These are phyloP conservation scores for Nectriaceae sp. DNA, from an alignment of 2,329 filamentous ascomycete genomes.

Conservation along the genomic window DNA sequence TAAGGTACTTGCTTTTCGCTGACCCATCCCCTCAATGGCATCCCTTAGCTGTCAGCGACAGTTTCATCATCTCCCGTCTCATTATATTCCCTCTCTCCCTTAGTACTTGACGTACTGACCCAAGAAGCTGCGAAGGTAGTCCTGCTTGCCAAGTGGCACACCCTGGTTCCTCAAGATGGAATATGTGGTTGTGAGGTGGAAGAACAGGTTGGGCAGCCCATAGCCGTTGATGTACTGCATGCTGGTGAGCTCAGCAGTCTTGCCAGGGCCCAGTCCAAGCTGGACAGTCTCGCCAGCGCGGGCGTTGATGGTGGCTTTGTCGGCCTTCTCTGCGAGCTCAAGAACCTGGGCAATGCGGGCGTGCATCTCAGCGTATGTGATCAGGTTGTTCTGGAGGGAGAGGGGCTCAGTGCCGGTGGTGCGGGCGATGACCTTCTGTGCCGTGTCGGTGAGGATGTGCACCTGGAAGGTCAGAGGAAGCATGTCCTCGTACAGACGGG, in stretches of 20 bases:
- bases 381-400: slow-evolving; percentile 28
- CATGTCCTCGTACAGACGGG: slow-evolving; percentile 45
- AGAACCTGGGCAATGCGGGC: slow-evolving; percentile 35
- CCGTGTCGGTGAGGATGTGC: slow-evolving; percentile 30
- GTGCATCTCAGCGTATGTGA: slow-evolving; percentile 37
- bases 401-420: slow-evolving; percentile 33
- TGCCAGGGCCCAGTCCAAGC: slow-evolving; percentile 33
- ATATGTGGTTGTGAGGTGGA: slow-evolving; percentile 63
- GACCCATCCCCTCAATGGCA: no score
- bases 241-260: slow-evolving; percentile 25
- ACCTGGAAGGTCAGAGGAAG: slow-evolving; percentile 45
- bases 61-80: not conserved
- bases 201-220: slow-evolving; percentile 62
- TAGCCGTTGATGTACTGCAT: slow-evolving; percentile 49
- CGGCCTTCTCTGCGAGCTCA: slow-evolving; percentile 33
- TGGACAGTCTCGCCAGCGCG: slow-evolving; percentile 29
- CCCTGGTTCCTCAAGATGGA: slow-evolving; percentile 62
- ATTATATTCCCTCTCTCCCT: not conserved
- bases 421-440: slow-evolving; percentile 36
- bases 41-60: no score
- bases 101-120: slow-evolving; percentile 16
- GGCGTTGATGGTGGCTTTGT: slow-evolving; percentile 36
- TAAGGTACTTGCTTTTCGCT: no score
- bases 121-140: slow-evolving; percentile 48
- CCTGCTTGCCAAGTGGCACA: slow-evolving; percentile 61